These are phyloP conservation scores for Leishmania guyanensis DNA, from an alignment of 208 protist species.

Conservation along the genomic window DNA sequence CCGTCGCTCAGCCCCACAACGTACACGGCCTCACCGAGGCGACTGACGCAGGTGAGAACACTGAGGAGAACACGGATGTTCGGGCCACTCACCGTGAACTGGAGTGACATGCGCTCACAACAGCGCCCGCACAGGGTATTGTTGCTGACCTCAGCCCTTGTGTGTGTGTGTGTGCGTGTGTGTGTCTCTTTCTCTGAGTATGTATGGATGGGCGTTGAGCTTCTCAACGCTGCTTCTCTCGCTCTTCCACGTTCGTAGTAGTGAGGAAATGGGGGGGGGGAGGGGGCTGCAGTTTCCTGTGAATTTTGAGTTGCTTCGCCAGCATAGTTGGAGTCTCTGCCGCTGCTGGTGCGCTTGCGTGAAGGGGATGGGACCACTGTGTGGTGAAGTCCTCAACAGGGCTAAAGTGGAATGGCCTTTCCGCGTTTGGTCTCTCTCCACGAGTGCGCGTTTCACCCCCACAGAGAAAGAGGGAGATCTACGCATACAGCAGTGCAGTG, in stretches of 20 bases:
- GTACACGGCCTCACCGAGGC: slow-evolving; percentile 41
- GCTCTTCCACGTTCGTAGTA: not conserved
- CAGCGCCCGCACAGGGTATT: not conserved
- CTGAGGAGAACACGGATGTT: slow-evolving; percentile 52
- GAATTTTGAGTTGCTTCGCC: not conserved
- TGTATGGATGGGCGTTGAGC: not conserved
- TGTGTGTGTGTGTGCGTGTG: slow-evolving; percentile 1
- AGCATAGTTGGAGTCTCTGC: not conserved
- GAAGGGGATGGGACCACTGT: not conserved
- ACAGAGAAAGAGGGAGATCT: not conserved
- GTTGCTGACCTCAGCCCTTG: not conserved
- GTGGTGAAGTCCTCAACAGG: not conserved
- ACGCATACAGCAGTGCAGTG: not conserved
- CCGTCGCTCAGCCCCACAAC: slow-evolving; percentile 39
- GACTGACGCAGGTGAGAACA: slow-evolving; percentile 37
- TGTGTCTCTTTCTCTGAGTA: not conserved
- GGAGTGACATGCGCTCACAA: slow-evolving; percentile 34
- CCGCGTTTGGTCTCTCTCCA: not conserved
- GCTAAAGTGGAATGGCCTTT: no score
- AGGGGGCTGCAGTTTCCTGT: not conserved
- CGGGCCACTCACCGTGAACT: slow-evolving; percentile 42
- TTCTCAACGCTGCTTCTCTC: not conserved
- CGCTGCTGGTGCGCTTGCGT: not conserved
- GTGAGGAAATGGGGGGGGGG: not conserved
- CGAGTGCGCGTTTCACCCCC: not conserved